Evolutionary conservation across 805 yeast species (phyloP), one percentile per base, ranked within the genome.

Genomic region (Saccharomyces paradoxus): DNA sequence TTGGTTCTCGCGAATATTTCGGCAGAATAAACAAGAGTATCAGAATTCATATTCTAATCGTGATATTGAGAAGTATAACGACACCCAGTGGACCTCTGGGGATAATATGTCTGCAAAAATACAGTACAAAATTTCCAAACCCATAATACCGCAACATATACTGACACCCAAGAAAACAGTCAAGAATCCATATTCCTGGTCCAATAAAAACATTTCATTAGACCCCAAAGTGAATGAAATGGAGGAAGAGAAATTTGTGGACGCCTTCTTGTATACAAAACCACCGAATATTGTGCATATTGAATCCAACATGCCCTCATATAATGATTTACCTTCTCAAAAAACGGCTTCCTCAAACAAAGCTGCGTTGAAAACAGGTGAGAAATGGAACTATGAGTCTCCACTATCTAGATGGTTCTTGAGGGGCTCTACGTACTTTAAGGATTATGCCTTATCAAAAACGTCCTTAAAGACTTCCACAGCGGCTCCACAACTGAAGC

Each of bases 321-420:
- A 54, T 4, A 53, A 48, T 46, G 50, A 49, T 48, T 41, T 31
- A 32, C 4, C 28, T 21, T 9, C 46, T 21, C 31, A 51, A 4
- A 22, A 41, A 12, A 29, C 46, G 13, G 10, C 27, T 27, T n/a
- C 47, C 22, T 3, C 56, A 50, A 27, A 29, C n/a, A 14, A 50
- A 27, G 29, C 26, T 55, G 7, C 53, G 24, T 30, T 46, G 14
- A 49, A 32, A 13, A 17, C 48, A 9, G n/a, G 28, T 10, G 29
- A 50, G 4, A 59, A 59, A 50, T 69, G 72, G 72, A 60, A 55
- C 30, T 69, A 68, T 53, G 62, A 62, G n/a, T 69, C 73, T 1
- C 73, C 73, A 4, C 54, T 69, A 12, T 67, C 71, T 9, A 61
- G 63, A 52, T 68, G 72, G 72, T 68, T 69, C 54, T 53, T 67